Conservation (phyloP, 345 rosid genomes). For the Eucalyptus pumila region DNA sequence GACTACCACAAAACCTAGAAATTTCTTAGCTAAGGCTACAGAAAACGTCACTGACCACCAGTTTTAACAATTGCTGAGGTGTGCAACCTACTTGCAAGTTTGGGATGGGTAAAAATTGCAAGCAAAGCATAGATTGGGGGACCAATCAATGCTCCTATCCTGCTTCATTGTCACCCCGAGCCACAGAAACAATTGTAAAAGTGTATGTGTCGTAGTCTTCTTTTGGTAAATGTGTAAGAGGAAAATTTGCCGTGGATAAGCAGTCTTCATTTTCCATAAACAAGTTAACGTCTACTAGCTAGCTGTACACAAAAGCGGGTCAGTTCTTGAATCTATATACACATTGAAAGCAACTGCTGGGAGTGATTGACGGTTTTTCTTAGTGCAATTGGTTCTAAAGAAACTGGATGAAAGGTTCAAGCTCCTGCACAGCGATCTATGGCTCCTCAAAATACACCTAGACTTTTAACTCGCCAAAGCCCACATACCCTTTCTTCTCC, state of each 20-base stretch:
- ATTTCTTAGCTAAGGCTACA: background rate
- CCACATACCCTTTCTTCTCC: background rate
- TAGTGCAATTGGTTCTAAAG: background rate
- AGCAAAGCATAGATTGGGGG: background rate
- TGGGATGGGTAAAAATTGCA: background rate
- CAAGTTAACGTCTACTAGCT: background rate
- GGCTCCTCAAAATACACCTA: background rate
- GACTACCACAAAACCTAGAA: background rate
- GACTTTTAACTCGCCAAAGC: background rate
- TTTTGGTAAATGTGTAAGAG: background rate
- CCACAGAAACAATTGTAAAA: background rate
- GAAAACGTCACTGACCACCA: background rate
- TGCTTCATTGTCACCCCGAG: background rate
- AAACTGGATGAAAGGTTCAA: background rate
- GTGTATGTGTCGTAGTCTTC: background rate
- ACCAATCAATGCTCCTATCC: background rate
- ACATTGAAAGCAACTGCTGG: background rate
- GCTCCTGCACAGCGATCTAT: background rate
- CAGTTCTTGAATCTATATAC: background rate
- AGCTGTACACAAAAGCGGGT: background rate
- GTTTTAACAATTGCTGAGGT: background rate
- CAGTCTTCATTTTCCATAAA: background rate
- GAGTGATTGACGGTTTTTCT: background rate
- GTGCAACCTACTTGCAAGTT: background rate
- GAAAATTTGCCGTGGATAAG: background rate